A percentile compares a stretch with the other conserved stretches of the same genome.
Evolutionary conservation across 1,284 basidiomycete species (phyloP).

Genomic region (Cryptococcus sp.): DNA sequence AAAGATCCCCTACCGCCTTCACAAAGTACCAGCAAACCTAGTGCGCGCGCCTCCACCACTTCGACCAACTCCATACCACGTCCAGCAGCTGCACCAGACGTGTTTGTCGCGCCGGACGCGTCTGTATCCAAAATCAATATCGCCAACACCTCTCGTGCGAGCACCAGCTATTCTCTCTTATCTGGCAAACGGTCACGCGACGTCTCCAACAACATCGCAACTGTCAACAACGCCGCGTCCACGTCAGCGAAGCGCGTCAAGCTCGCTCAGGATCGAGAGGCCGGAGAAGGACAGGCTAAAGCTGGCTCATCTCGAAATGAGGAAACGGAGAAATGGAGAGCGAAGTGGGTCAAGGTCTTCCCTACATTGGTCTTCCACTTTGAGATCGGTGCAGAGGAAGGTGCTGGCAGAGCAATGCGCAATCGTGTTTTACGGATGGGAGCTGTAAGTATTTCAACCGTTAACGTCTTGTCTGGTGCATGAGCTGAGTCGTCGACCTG

Average conservation of each 20-base stretch:
- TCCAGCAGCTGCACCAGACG: conserved; percentile 15
- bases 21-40: not conserved
- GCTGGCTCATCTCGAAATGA: not conserved
- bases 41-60: not conserved
- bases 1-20: not conserved
- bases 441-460: conserved; percentile 63
- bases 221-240: too few relatives aligned
- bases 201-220: not conserved
- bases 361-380: conserved; percentile 84
- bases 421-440: conserved; percentile 67
- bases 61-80: conserved; percentile 5
- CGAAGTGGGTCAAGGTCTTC: conserved; percentile 82
- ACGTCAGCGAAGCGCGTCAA: conserved; percentile 12
- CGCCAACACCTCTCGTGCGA: not conserved
- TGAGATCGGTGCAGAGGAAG: conserved; percentile 59
- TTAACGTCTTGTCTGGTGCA: not conserved
- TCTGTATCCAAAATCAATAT: not conserved
- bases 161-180: not conserved
- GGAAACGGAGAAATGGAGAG: conserved; percentile 70
- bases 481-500: not conserved
- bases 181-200: conserved; percentile 13
- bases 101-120: conserved; percentile 12
- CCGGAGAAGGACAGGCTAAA: conserved; percentile 1
- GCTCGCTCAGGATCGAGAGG: not conserved
- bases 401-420: conserved; percentile 58